Evolutionary conservation across 140 eudicot genomes (phyloP).

Genomic region (Cichorium intybus): DNA sequence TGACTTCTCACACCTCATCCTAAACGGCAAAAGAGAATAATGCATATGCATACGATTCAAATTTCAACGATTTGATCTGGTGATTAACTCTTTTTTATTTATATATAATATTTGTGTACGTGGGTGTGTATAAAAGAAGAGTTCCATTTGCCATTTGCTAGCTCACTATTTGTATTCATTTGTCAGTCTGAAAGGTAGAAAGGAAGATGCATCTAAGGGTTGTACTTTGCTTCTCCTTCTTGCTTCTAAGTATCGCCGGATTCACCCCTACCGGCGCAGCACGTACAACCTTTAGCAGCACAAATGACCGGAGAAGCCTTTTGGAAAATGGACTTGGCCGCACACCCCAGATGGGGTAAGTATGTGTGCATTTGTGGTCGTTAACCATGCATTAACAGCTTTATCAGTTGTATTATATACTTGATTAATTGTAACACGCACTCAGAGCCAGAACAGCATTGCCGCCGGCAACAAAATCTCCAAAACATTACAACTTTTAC

Average conservation of each 20-base stretch:
- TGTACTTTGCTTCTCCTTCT: conserved; percentile 30
- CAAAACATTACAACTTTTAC: not conserved
- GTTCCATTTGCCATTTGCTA: conserved; percentile 19
- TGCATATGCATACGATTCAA: not conserved
- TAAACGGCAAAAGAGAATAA: conserved; percentile 17
- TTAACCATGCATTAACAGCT: conserved; percentile 13
- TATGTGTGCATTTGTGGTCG: not conserved
- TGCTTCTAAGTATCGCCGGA: conserved; percentile 15
- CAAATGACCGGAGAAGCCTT: conserved; percentile 31
- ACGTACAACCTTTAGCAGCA: conserved; percentile 27
- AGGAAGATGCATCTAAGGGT: conserved; percentile 27
- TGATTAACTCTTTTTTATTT: too few relatives aligned
- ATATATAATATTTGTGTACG: not conserved
- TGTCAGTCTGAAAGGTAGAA: not conserved
- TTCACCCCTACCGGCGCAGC: conserved; percentile 19
- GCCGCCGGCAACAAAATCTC: not conserved
- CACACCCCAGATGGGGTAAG: conserved; percentile 88
- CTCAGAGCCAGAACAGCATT: not conserved
- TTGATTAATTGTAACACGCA: not conserved
- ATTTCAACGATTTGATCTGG: not conserved
- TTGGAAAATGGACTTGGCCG: conserved; percentile 63
- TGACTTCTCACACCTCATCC: conserved; percentile 17
- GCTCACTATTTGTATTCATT: conserved; percentile 13
- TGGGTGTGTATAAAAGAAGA: not conserved
- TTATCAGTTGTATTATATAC: not conserved